These are phyloP conservation scores for Monosporascus sp. DNA, from an alignment of 2,329 filamentous ascomycete species.

Conservation along the genomic window DNA sequence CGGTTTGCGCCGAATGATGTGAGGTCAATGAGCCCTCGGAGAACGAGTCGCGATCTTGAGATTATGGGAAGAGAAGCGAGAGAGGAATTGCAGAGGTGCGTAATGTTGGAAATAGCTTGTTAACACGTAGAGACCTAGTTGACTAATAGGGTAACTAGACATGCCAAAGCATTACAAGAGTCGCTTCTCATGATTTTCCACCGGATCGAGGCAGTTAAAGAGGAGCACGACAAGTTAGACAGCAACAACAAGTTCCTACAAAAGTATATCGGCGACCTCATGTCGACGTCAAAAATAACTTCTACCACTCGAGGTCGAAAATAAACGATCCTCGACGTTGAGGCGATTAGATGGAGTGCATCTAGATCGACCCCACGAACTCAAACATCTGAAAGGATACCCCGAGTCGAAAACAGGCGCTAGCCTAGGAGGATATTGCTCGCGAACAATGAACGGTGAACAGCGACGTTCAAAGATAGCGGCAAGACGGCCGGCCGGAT, in stretches of 20 bases:
- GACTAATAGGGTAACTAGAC: slow-evolving; percentile 44
- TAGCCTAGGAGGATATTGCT: neutral
- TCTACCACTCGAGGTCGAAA: slow-evolving; percentile 51
- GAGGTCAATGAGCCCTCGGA: slow-evolving; percentile 85
- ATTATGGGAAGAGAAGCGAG: slow-evolving; percentile 79
- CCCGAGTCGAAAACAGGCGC: neutral
- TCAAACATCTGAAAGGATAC: neutral
- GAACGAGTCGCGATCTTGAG: slow-evolving; percentile 87
- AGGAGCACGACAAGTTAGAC: slow-evolving; percentile 94
- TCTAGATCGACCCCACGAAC: neutral
- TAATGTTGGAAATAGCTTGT: too few relatives aligned
- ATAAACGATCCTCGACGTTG: slow-evolving; percentile 25
- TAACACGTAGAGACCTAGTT: neutral
- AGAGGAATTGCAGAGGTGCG: slow-evolving; percentile 53
- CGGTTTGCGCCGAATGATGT: slow-evolving; percentile 84
- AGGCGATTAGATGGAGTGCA: neutral
- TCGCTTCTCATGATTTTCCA: slow-evolving; percentile 86
- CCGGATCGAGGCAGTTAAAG: slow-evolving; percentile 88
- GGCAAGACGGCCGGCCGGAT: neutral
- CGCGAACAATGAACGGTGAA: neutral
- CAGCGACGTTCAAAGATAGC: neutral
- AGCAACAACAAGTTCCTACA: slow-evolving; percentile 96
- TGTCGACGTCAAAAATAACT: slow-evolving; percentile 75
- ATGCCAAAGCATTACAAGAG: slow-evolving; percentile 83
- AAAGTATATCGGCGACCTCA: slow-evolving; percentile 95